A percentile compares a stretch with the other conserved stretches of the same genome.
phyloP scores from a whole-genome alignment of 164 flowering plant genomes.

The Vitis cinerea region DNA sequence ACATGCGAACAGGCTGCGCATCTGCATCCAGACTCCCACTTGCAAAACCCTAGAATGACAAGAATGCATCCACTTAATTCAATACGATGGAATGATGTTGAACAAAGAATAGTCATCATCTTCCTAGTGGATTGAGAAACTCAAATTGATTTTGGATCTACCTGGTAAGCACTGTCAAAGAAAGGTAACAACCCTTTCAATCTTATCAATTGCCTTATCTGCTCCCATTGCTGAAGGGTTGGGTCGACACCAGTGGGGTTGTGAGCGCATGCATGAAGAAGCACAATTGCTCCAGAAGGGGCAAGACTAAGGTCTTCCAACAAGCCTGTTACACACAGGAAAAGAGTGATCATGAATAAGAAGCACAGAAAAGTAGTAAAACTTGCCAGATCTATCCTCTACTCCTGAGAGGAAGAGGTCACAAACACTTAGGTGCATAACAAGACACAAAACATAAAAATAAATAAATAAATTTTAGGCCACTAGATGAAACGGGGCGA shows the following conservation, averaged over 20 bases:
- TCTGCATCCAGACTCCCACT: constrained; percentile 96
- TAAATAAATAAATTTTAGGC: no score
- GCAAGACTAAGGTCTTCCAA: constrained; percentile 89
- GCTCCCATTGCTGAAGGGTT: constrained; percentile 90
- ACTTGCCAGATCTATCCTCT: background rate
- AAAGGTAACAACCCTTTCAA: constrained; percentile 81
- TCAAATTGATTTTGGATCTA: constrained; percentile 13
- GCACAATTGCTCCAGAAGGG: constrained; percentile 87
- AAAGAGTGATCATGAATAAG: background rate
- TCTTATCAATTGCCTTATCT: constrained; percentile 85
- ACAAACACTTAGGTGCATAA: background rate
- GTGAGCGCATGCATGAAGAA: constrained; percentile 99
- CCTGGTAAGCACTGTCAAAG: constrained; percentile 99
- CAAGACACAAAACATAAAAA: background rate
- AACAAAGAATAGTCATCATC: background rate
- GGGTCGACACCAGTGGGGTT: constrained; percentile 99
- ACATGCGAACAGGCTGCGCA: constrained; percentile 88
- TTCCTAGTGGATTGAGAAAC: background rate
- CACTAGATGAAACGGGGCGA: background rate
- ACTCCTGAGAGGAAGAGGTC: background rate
- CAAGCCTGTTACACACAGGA: constrained; percentile 51
- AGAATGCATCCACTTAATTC: background rate
- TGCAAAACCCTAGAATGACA: constrained; percentile 77
- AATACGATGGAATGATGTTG: background rate
- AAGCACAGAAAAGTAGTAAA: background rate